These are phyloP conservation scores for Globisporangium okanoganense DNA, from an alignment of 352 stramenopile species.

Conservation along the genomic window DNA sequence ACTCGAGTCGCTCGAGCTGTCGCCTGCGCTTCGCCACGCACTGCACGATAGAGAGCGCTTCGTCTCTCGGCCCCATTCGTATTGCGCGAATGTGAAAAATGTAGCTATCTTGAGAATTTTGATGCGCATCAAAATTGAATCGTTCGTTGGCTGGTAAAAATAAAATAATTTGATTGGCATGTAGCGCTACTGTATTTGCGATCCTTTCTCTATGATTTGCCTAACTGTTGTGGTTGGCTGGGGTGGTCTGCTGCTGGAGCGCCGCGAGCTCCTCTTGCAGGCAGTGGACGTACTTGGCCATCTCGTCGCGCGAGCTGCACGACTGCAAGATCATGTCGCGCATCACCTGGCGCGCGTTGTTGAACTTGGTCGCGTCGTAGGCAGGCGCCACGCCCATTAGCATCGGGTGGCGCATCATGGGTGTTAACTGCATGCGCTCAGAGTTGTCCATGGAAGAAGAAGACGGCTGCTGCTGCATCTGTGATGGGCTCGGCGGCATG, in stretches of 20 bases:
- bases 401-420: conserved; percentile 26
- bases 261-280: conserved; percentile 51
- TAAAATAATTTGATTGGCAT: conserved; percentile 5
- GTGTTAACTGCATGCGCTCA: conserved; percentile 2
- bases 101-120: neutral
- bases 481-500: conserved; percentile 3
- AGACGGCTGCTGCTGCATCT: neutral
- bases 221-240: neutral
- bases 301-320: conserved; percentile 42
- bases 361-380: conserved; percentile 26
- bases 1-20: conserved; percentile 30
- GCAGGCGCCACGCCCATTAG: conserved; percentile 15
- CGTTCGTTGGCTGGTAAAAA: conserved; percentile 2
- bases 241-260: conserved; percentile 27
- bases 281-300: conserved; percentile 50
- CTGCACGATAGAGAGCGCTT: conserved; percentile 25
- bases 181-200: neutral
- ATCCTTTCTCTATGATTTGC: neutral
- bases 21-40: conserved; percentile 26
- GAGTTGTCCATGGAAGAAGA: neutral
- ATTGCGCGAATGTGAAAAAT: neutral
- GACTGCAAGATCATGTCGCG: conserved; percentile 53
- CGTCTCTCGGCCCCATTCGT: neutral
- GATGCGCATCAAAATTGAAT: neutral
- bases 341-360: conserved; percentile 32